Evolutionary conservation across 2,329 filamentous ascomycete species (phyloP), one percentile per base, ranked within the genome.

Genomic region (Scortechinia acanthostroma): DNA sequence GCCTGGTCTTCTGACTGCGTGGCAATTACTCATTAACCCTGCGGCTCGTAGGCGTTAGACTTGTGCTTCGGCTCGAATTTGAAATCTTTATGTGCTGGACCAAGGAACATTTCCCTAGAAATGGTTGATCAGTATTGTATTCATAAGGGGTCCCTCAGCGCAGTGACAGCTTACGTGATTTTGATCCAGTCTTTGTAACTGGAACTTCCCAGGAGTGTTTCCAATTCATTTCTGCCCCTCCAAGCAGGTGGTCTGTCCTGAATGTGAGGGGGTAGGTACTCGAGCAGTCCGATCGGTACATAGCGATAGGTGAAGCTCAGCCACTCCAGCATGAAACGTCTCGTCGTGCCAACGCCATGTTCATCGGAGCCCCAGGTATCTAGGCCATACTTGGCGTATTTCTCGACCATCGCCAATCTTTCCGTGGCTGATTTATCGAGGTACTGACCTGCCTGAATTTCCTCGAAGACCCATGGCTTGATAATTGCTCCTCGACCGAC

Each of bases 151-250:
- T n/a, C 33, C n/a, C 43, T 50, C 45, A 48, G 47, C 42, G n/a
- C n/a, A n/a, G n/a, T n/a, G 6, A 40, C 14, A 19, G 73, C 80
- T 62, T 77, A 93, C 90, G 84, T 94, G 57, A 98, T 94, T 71
- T 95, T 97, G 62, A 98, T 90, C 93, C 93, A 98, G 64, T 98
- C 93, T 68, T 85, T 86, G 68, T 95, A 96, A 65, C 97, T 90
- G 51, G 80, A 79, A 65, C 90, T 96, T 14, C 83, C 84, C 66
- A 98, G 74, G 52, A 98, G 68, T n/a, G 88, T 95, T 75, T 98
- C 93, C 58, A 98, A 65, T 45, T 98, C 93, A 63, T 93, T 85
- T 47, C 93, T 75, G 17, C 91, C 91, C 54, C 72, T 77, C 60
- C 86, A 98, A 42, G 81, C 80, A 4, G 91, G 91, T 42, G 93